A percentile compares a stretch with the other conserved stretches of the same genome.
Conservation (phyloP, 306 rosid species). For the Vigna mungo region DNA sequence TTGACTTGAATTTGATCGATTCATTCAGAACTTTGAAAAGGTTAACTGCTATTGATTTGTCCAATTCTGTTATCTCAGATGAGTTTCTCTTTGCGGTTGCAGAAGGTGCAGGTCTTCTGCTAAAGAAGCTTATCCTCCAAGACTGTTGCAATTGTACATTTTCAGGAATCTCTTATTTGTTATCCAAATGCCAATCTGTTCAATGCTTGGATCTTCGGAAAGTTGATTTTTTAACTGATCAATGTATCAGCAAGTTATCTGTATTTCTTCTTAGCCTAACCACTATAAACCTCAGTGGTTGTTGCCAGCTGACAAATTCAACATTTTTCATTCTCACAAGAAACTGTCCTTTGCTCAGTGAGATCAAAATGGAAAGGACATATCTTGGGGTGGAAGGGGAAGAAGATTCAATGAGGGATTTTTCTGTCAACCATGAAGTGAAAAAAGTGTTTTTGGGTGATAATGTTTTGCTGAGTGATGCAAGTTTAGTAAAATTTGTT, state of each 20-base stretch:
- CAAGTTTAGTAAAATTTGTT: conserved; percentile 45
- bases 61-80: conserved; percentile 58
- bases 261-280: conserved; percentile 52
- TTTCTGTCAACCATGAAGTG: conserved; percentile 50
- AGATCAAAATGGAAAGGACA: conserved; percentile 66
- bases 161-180: conserved; percentile 56
- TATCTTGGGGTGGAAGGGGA: conserved; percentile 48
- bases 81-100: conserved; percentile 64
- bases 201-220: conserved; percentile 63
- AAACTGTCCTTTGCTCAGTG: conserved; percentile 62
- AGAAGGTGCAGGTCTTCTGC: conserved; percentile 51
- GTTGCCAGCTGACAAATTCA: conserved; percentile 55
- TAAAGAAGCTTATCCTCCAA: conserved; percentile 65
- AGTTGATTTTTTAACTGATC: conserved; percentile 58
- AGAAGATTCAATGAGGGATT: conserved; percentile 17
- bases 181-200: conserved; percentile 55
- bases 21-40: conserved; percentile 47
- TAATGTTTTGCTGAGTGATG: conserved; percentile 47
- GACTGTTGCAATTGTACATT: conserved; percentile 54
- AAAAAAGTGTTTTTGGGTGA: conserved; percentile 54
- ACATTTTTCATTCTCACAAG: conserved; percentile 61
- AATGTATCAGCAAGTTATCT: conserved; percentile 58
- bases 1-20: conserved; percentile 40
- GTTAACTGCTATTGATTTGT: conserved; percentile 58
- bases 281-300: conserved; percentile 62